Percentiles rank a stretch among this genome's conserved stretches.
Conservation (phyloP, 768 basidiomycete species). For the Strobilomyces dryophilus region DNA sequence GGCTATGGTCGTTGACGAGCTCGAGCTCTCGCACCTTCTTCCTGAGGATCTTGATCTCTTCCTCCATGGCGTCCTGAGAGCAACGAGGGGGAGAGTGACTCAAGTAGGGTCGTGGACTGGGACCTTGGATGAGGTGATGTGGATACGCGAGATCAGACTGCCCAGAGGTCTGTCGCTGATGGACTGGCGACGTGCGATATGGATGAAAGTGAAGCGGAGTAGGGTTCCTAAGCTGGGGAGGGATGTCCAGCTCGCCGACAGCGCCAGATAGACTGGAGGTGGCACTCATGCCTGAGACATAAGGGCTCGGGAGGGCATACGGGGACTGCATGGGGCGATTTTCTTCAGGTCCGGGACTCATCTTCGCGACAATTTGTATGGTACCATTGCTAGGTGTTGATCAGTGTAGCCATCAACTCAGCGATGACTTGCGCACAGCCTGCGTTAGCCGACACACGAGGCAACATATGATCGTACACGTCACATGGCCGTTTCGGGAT, state of each 20-base stretch:
- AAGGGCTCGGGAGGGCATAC: conserved; percentile 30
- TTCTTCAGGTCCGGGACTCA: conserved; percentile 34
- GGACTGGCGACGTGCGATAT: conserved; percentile 20
- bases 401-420: conserved; percentile 20
- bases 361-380: conserved; percentile 29
- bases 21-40: conserved; percentile 62
- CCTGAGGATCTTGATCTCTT: conserved; percentile 53
- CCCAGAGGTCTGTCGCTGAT: conserved; percentile 21
- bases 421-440: conserved; percentile 28
- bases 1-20: conserved; percentile 49
- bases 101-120: conserved; percentile 18
- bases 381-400: conserved; percentile 20
- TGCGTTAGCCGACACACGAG: conserved; percentile 27
- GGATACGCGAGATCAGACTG: conserved; percentile 21
- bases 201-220: conserved; percentile 27
- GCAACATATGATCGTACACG: conserved; percentile 27
- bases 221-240: conserved; percentile 30
- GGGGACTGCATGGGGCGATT: conserved; percentile 30
- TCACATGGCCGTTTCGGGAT: conserved; percentile 29
- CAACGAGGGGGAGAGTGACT: conserved; percentile 17
- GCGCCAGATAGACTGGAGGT: conserved; percentile 56
- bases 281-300: conserved; percentile 42
- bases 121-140: conserved; percentile 11
- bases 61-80: conserved; percentile 32
- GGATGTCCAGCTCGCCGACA: conserved; percentile 50